A percentile compares a stretch with the other conserved stretches of the same genome.
Evolutionary conservation across 169 alveolate genomes (phyloP).

Genomic region (Plasmodium inui): DNA sequence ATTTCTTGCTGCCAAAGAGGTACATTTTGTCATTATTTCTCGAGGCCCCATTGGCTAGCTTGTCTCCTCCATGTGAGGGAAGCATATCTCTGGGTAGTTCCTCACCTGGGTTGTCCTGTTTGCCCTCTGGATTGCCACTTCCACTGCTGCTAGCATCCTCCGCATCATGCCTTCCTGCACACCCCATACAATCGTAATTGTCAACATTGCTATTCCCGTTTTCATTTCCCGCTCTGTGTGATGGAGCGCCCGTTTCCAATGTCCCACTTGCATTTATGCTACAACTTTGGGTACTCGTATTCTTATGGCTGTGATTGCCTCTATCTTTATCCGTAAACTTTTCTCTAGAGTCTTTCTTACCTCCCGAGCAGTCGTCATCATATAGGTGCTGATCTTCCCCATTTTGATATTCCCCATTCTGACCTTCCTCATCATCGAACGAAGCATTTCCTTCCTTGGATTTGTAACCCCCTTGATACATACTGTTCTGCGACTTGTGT

Average conservation of each 20-base stretch:
- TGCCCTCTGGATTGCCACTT: background rate
- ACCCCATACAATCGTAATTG: background rate
- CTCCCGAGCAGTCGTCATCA: background rate
- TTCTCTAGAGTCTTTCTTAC: background rate
- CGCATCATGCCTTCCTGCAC: background rate
- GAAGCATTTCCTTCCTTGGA: slow-evolving; percentile 37
- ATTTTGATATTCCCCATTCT: too few species aligned
- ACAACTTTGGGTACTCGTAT: background rate
- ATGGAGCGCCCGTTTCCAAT: background rate
- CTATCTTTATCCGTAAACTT: background rate
- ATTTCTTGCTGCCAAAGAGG: slow-evolving; percentile 37
- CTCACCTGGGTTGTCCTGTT: background rate
- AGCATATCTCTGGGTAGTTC: background rate
- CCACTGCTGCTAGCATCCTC: background rate
- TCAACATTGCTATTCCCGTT: background rate
- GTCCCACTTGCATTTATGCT: slow-evolving; percentile 3
- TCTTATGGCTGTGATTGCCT: background rate
- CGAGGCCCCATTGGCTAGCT: background rate
- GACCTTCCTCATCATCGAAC: slow-evolving; percentile 14
- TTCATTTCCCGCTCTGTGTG: slow-evolving; percentile 6
- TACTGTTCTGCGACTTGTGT: slow-evolving; percentile 16
- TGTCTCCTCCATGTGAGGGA: background rate
- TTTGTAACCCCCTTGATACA: slow-evolving; percentile 26
- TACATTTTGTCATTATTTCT: slow-evolving; percentile 23
- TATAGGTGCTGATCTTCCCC: background rate